These are phyloP conservation scores for Macrophomina tecta DNA, from an alignment of 2,329 filamentous ascomycete genomes.

Conservation along the genomic window DNA sequence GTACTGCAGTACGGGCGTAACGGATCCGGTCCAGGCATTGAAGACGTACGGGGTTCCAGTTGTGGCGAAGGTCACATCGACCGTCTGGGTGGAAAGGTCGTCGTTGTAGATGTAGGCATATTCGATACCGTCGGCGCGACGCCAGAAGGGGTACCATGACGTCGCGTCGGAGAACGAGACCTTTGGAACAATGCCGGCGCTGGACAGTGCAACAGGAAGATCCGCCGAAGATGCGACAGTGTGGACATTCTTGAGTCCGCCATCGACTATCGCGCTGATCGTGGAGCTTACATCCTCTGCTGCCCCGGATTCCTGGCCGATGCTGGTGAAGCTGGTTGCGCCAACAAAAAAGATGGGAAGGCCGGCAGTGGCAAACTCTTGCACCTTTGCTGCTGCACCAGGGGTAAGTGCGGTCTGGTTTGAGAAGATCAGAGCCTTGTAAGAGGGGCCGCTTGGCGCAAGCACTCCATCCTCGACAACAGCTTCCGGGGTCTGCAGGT, in stretches of 20 bases:
- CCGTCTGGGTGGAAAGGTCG: constrained; percentile 23
- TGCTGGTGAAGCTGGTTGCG: constrained; percentile 25
- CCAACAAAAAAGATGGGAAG: constrained; percentile 51
- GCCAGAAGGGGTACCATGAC: constrained; percentile 47
- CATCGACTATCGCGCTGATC: neutral
- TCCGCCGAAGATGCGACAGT: constrained; percentile 36
- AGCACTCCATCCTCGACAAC: constrained; percentile 45
- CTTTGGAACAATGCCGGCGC: constrained; percentile 42
- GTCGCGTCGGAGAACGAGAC: constrained; percentile 36
- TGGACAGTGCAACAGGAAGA: constrained; percentile 40
- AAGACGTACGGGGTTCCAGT: constrained; percentile 43
- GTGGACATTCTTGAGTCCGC: constrained; percentile 43
- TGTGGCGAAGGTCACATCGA: constrained; percentile 28
- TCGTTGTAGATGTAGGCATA: constrained; percentile 54
- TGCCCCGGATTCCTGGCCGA: constrained; percentile 11
- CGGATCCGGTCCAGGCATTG: constrained; percentile 52
- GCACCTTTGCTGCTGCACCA: constrained; percentile 41
- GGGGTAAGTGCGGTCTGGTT: constrained; percentile 47
- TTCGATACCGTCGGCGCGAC: constrained; percentile 40
- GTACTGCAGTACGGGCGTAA: constrained; percentile 43
- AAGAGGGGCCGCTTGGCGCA: constrained; percentile 46
- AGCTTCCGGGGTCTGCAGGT: constrained; percentile 49
- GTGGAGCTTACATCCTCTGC: neutral
- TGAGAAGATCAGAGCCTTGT: constrained; percentile 51
- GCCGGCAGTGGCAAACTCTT: constrained; percentile 45